A percentile compares a stretch with the other conserved stretches of the same genome.
phyloP scores from a whole-genome alignment of 257 asterid species.

The Scutellaria barbata region DNA sequence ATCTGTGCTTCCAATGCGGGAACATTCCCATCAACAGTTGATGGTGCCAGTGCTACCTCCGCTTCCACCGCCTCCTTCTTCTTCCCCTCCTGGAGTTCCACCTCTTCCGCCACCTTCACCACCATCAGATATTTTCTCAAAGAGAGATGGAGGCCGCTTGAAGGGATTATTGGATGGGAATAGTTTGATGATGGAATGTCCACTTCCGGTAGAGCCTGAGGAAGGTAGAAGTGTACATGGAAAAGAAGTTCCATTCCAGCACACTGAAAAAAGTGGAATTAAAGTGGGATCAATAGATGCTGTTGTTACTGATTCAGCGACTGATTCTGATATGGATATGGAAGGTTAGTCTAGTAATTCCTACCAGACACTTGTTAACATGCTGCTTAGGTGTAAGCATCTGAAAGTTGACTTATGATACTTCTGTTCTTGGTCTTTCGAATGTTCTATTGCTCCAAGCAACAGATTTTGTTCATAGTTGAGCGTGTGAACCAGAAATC shows the following conservation, averaged over 20 bases:
- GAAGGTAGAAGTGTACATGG: conserved; percentile 39
- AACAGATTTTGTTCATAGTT: background rate
- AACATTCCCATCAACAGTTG: conserved; percentile 39
- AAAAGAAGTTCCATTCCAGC: conserved; percentile 42
- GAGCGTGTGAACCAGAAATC: background rate
- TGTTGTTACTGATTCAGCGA: conserved; percentile 48
- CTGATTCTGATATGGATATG: conserved; percentile 94
- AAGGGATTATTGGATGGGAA: conserved; percentile 31
- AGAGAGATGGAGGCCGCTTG: conserved; percentile 36
- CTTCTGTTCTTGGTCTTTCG: conserved; percentile 23
- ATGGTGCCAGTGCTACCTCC: conserved; percentile 44
- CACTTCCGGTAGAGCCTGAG: conserved; percentile 42
- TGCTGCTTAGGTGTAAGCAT: conserved; percentile 33
- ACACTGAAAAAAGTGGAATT: conserved; percentile 42
- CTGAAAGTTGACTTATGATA: conserved; percentile 20
- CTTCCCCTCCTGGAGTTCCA: conserved; percentile 61
- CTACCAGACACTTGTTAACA: conserved; percentile 21
- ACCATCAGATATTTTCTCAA: conserved; percentile 37
- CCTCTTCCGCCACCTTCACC: conserved; percentile 65
- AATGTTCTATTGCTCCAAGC: conserved; percentile 18
- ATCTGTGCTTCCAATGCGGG: conserved; percentile 35
- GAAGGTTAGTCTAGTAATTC: conserved; percentile 66
- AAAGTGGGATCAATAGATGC: conserved; percentile 47
- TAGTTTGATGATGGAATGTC: conserved; percentile 38
- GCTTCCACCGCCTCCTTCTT: conserved; percentile 54